Conservation (phyloP, 1,284 basidiomycete genomes). For the Neolentinus lepideus region DNA sequence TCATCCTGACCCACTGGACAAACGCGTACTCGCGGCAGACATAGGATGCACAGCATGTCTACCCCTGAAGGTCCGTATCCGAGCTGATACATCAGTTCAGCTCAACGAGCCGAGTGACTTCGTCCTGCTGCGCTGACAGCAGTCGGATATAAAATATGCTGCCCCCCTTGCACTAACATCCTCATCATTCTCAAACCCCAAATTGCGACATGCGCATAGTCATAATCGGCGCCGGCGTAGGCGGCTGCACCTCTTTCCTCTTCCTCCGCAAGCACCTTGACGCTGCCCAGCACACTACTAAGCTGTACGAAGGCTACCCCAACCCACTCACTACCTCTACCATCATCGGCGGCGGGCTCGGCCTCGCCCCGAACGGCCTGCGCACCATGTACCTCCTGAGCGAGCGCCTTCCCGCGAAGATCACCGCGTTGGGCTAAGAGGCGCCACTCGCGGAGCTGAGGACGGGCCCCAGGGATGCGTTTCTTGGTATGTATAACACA, state of each 20-base stretch:
- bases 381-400: constrained; percentile 25
- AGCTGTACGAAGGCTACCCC: constrained; percentile 25
- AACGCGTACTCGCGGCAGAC: no score
- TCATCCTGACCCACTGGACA: no score
- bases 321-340: constrained; percentile 17
- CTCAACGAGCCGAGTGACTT: no score
- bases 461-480: neutral
- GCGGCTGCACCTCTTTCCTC: constrained; percentile 27
- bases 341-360: constrained; percentile 21
- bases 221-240: constrained; percentile 31
- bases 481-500: neutral
- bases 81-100: no score
- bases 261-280: constrained; percentile 27
- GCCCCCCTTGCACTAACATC: neutral
- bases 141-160: neutral
- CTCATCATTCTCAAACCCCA: neutral
- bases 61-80: no score
- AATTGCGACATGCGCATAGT: constrained; percentile 19
- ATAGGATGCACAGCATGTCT: no score
- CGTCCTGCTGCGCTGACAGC: no score
- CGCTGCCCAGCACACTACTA: constrained; percentile 11
- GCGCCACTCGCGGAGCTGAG: constrained; percentile 6
- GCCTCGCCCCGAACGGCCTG: constrained; percentile 32
- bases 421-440: constrained; percentile 20
- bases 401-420: constrained; percentile 20